Evolutionary conservation across 257 asterid genomes (phyloP).

Genomic region (Capsicum rhomboideum): DNA sequence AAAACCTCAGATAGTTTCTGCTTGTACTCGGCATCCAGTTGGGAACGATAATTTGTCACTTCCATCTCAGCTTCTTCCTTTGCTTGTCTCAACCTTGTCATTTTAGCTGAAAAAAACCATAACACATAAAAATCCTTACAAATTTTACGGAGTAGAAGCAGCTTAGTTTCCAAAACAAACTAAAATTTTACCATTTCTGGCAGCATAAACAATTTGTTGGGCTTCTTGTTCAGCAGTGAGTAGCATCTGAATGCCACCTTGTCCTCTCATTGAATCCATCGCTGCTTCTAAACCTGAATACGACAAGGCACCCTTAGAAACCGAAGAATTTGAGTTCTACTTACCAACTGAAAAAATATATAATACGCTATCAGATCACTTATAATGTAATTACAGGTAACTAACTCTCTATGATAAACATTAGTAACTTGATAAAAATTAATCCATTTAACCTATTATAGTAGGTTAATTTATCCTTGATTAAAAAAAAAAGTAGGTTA

Average conservation of each 20-base stretch:
- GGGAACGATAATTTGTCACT: conserved; percentile 42
- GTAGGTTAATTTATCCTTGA: no score
- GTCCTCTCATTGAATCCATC: conserved; percentile 79
- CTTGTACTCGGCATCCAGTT: conserved; percentile 67
- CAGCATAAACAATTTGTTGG: conserved; percentile 71
- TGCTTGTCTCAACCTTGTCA: conserved; percentile 65
- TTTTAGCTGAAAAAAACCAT: conserved; percentile 39
- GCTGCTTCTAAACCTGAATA: neutral
- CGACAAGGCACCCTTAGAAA: neutral
- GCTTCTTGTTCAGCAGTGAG: conserved; percentile 86
- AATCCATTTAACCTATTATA: no score
- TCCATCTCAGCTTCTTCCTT: conserved; percentile 78
- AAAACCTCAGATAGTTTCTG: conserved; percentile 57
- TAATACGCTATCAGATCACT: neutral
- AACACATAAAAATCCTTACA: neutral
- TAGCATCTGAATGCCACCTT: conserved; percentile 92
- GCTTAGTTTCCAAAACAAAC: neutral
- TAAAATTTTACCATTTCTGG: conserved; percentile 46
- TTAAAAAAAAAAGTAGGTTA: no score
- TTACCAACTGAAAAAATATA: neutral
- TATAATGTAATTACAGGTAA: neutral
- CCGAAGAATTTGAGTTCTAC: neutral
- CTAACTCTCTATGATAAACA: neutral
- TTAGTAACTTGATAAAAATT: no score
- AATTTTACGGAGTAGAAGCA: neutral